phyloP scores from a whole-genome alignment of 2,329 filamentous ascomycete genomes.

The Fusarium tuaranense region DNA sequence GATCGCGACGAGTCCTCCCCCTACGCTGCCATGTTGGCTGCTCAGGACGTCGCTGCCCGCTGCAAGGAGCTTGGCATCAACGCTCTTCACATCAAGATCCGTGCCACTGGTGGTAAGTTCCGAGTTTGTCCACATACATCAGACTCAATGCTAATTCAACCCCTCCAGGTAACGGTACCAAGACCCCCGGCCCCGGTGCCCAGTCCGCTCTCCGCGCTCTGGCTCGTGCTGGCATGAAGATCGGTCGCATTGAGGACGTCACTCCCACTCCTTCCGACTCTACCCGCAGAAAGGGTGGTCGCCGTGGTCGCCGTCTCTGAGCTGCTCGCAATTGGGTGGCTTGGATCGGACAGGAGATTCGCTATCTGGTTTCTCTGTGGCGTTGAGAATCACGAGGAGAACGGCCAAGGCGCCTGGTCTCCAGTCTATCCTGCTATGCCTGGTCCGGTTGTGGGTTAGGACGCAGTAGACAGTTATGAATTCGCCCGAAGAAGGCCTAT shows the following conservation, averaged over 20 bases:
- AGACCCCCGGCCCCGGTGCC: constrained; percentile 98
- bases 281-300: constrained; percentile 99
- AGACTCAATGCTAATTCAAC: constrained; percentile 12
- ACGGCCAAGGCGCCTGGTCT: constrained; percentile 76
- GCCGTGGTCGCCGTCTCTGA: constrained; percentile 99
- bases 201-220: constrained; percentile 99
- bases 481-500: constrained; percentile 58
- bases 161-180: constrained; percentile 89
- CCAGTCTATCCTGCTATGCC: constrained; percentile 66
- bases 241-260: constrained; percentile 99
- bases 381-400: constrained; percentile 79
- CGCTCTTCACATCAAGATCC: constrained; percentile 99
- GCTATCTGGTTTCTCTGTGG: constrained; percentile 68
- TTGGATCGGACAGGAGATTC: constrained; percentile 53
- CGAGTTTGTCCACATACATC: background rate
- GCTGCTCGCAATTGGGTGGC: constrained; percentile 46
- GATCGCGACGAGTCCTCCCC: constrained; percentile 99
- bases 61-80: constrained; percentile 80
- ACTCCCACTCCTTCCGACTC: constrained; percentile 99
- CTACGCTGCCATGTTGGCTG: constrained; percentile 99
- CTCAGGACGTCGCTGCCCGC: constrained; percentile 95
- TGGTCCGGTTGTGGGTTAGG: constrained; percentile 45
- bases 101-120: constrained; percentile 91
- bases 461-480: constrained; percentile 56
- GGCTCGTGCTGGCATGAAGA: constrained; percentile 99